These are phyloP conservation scores for Epichloe baconii DNA, from an alignment of 2,329 filamentous ascomycete genomes.

Conservation along the genomic window DNA sequence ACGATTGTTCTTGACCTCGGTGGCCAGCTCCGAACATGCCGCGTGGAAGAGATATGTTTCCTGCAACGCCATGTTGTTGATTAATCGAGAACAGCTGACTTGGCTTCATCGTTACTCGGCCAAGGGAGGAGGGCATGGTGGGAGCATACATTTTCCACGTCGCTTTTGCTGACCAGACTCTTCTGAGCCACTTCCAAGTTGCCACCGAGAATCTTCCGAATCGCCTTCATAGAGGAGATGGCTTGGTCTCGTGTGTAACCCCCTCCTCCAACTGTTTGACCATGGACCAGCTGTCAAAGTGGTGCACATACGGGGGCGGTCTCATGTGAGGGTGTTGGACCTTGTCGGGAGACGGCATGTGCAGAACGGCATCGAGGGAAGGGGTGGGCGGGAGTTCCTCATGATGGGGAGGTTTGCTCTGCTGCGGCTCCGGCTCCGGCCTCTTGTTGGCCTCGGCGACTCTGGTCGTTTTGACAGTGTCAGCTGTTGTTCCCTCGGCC, in stretches of 20 bases:
- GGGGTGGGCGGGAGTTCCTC: conserved; percentile 19
- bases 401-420: conserved; percentile 1
- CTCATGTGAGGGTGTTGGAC: conserved; percentile 51
- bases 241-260: conserved; percentile 66
- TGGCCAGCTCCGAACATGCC: conserved; percentile 81
- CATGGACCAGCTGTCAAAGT: conserved; percentile 89
- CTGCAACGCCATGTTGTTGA: conserved; percentile 17
- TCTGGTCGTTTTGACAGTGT: not conserved
- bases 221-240: conserved; percentile 82
- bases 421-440: not conserved
- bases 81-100: not conserved
- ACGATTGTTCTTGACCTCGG: conserved; percentile 70
- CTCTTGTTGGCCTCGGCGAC: not conserved
- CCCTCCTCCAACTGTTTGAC: conserved; percentile 64
- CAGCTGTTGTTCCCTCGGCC: not conserved
- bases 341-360: conserved; percentile 31
- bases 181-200: conserved; percentile 73
- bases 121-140: too few species aligned
- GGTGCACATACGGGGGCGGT: conserved; percentile 74
- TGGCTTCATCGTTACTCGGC: not conserved
- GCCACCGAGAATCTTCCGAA: conserved; percentile 60
- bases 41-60: conserved; percentile 89
- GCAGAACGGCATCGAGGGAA: conserved; percentile 34
- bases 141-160: conserved; percentile 63
- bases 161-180: conserved; percentile 75